Conservation (phyloP, 768 basidiomycete genomes). For the Grammothele lineata region DNA sequence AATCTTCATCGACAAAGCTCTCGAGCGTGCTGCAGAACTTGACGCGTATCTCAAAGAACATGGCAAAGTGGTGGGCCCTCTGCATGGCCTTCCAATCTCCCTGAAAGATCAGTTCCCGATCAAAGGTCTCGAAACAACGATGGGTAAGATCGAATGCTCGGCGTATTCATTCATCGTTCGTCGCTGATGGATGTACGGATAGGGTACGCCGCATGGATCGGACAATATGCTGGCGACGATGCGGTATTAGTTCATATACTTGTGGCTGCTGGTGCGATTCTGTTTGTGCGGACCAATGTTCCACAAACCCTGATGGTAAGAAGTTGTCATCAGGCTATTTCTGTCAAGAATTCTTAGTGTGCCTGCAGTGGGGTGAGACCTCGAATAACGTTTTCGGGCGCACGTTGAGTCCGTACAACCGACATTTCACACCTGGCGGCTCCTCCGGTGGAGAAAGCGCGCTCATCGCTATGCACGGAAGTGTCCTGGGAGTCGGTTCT, state of each 20-base stretch:
- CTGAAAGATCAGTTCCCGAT: conserved; percentile 37
- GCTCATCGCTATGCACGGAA: conserved; percentile 50
- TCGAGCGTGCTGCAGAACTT: conserved; percentile 36
- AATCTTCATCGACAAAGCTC: conserved; percentile 39
- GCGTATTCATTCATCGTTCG: too few species aligned
- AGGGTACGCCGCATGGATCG: conserved; percentile 53
- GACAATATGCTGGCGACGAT: conserved; percentile 38
- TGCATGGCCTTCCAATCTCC: conserved; percentile 16
- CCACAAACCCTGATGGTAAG: conserved; percentile 32
- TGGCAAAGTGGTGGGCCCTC: conserved; percentile 23
- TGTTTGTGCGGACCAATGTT: conserved; percentile 15
- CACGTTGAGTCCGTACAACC: conserved; percentile 38
- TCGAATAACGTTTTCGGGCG: conserved; percentile 36
- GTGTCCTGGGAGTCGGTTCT: conserved; percentile 62
- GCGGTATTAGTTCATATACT: conserved; percentile 47
- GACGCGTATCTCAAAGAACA: conserved; percentile 34
- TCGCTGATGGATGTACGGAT: too few species aligned
- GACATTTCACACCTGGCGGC: conserved; percentile 39
- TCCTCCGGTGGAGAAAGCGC: conserved; percentile 85
- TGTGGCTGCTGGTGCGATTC: conserved; percentile 44
- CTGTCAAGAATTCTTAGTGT: too few species aligned
- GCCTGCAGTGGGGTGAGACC: conserved; percentile 44
- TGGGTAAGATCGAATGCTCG: too few species aligned
- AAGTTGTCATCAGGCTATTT: background rate
- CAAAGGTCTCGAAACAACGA: conserved; percentile 52